Percentiles rank a stretch among this genome's conserved stretches.
These are phyloP conservation scores for Garcia nutans DNA, from an alignment of 345 rosid species.

Conservation along the genomic window DNA sequence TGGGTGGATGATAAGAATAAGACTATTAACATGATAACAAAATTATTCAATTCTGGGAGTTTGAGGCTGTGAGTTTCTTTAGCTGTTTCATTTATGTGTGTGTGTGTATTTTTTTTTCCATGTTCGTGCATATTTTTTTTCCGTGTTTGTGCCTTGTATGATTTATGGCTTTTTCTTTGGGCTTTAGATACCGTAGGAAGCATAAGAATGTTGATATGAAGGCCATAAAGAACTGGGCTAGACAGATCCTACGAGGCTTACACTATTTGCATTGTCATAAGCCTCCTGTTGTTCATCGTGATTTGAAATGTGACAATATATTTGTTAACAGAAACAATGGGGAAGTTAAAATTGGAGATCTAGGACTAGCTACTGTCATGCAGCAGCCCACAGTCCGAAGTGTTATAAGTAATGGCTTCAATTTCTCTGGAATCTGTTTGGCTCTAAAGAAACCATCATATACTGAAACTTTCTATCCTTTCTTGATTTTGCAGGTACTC, in stretches of 20 bases:
- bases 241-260: constrained; percentile 83
- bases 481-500: constrained; percentile 54
- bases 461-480: constrained; percentile 1
- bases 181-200: constrained; percentile 75
- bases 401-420: constrained; percentile 57
- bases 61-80: constrained; percentile 61
- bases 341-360: constrained; percentile 94
- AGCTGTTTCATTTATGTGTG: neutral
- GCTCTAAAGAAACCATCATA: neutral
- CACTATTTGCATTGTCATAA: constrained; percentile 83
- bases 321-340: constrained; percentile 96
- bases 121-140: constrained; percentile 20
- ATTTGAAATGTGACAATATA: constrained; percentile 93
- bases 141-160: constrained; percentile 7
- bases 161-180: constrained; percentile 30
- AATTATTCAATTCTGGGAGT: constrained; percentile 91
- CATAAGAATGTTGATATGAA: constrained; percentile 84
- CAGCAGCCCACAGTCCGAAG: constrained; percentile 81
- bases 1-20: constrained; percentile 86
- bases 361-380: constrained; percentile 81
- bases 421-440: neutral
- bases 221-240: constrained; percentile 92
- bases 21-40: constrained; percentile 95
- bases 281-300: constrained; percentile 95
- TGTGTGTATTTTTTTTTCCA: too few relatives aligned